Base-by-base conservation (phyloP, 2,329 filamentous ascomycete species). In the Huntiella bhutanensis region DNA sequence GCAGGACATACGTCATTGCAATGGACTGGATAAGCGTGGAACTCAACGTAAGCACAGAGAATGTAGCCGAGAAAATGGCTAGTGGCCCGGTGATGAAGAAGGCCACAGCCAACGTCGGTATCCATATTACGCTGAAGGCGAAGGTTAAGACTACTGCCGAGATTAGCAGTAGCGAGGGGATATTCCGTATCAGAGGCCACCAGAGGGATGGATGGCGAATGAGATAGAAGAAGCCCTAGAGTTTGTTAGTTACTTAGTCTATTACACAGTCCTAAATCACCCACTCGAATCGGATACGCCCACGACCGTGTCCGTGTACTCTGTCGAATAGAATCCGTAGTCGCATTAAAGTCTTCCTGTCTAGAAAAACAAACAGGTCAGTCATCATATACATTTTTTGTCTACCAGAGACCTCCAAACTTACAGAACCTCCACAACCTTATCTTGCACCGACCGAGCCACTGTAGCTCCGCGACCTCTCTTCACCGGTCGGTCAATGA, bases 121-220 rank as follows among this genome's bases (percentile, higher is more conserved):
- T 57, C 59, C 94, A 95, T 42, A 86, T 82, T 58, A 95, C 77
- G 54, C 81, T 66, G 62, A 96, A 95, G 84, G 95, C 92, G 60
- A 73, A 68, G 8, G 68, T 67, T 1, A 87, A 78, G 40, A 95
- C 77, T 39, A 74, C 72, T 7, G 78, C 60, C 11, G 82, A 85
- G 2, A 94, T 70, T 1, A 71, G 69, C 43, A 92, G 54, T 22
- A 80, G 85, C 2, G 73, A 71, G 1, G 66, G 58, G 39, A 79
- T 59, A 49, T 68, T 68, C 5, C 67, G 70, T 34, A 69, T 52
- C 38, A 78, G 68, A 1, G 75, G 75, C 54, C 68, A 68, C 74
- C 74, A 78, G 40, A 79, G 58, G 5, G 66, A 59, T 12, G 63
- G 64, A 52, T 77, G 72, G 17, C 64, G 64, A 38, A 69, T 41